Evolutionary conservation across 805 yeast species (phyloP).

Genomic region (Candida chauliodis): DNA sequence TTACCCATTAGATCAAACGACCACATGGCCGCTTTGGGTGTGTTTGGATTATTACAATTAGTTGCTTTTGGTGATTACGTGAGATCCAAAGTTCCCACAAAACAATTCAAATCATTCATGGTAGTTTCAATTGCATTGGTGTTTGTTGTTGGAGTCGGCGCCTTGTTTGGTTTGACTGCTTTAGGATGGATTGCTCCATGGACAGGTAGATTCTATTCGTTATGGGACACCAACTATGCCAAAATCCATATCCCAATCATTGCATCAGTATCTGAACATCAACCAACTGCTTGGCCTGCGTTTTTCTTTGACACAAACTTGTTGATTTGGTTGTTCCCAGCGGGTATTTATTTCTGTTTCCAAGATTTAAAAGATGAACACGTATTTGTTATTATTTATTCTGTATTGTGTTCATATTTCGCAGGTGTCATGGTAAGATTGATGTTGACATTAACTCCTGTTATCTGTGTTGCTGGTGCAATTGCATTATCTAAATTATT

Average conservation of each 20-base stretch:
- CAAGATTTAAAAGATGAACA: constrained; percentile 89
- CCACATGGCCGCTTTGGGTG: constrained; percentile 98
- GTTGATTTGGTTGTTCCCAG: constrained; percentile 98
- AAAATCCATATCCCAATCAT: constrained; percentile 97
- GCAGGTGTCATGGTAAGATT: constrained; percentile 99
- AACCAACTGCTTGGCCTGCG: constrained; percentile 99
- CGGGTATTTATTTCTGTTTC: constrained; percentile 88
- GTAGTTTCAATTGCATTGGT: constrained; percentile 55
- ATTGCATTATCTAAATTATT: constrained; percentile 81
- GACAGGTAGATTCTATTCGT: constrained; percentile 98
- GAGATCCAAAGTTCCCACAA: constrained; percentile 65
- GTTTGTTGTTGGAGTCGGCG: constrained; percentile 61
- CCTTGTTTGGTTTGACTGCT: constrained; percentile 75
- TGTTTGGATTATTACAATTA: constrained; percentile 90
- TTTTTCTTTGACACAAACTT: constrained; percentile 92
- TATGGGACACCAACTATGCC: constrained; percentile 98
- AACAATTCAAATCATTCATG: constrained; percentile 70
- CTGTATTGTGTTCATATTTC: constrained; percentile 92
- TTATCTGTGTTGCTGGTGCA: constrained; percentile 91
- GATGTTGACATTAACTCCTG: constrained; percentile 94
- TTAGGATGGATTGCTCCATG: constrained; percentile 97
- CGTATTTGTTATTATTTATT: constrained; percentile 85
- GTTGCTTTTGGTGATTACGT: constrained; percentile 83
- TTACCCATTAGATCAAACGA: constrained; percentile 95
- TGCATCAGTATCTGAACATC: constrained; percentile 98